phyloP scores from a whole-genome alignment of 192 early-diverging fungal species.

The Coemansia sp. region DNA sequence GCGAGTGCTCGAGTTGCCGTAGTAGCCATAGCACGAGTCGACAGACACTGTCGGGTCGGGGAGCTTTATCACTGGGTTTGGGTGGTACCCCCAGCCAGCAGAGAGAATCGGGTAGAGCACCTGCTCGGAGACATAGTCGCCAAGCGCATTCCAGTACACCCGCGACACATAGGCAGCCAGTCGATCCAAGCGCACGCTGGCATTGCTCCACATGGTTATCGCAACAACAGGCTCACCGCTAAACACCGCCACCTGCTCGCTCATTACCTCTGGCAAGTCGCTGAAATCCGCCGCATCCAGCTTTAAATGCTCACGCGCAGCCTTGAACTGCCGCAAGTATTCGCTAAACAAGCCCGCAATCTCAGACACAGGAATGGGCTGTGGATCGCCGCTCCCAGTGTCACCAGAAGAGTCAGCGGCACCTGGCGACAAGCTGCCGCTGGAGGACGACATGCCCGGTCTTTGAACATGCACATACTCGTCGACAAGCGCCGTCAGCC shows the following conservation, averaged over 20 bases:
- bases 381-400: background rate
- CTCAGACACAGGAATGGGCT: slow-evolving; percentile 22
- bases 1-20: slow-evolving; percentile 5
- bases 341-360: slow-evolving; percentile 36
- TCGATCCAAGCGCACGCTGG: slow-evolving; percentile 39
- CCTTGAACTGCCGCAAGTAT: slow-evolving; percentile 47
- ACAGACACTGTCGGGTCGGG: slow-evolving; percentile 38
- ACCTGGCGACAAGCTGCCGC: background rate
- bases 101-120: slow-evolving; percentile 45
- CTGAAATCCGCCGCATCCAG: slow-evolving; percentile 20
- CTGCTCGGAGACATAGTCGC: slow-evolving; percentile 51
- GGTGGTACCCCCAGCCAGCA: slow-evolving; percentile 29
- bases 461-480: background rate
- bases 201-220: slow-evolving; percentile 43
- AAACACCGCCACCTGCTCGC: slow-evolving; percentile 41
- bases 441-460: background rate
- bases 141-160: slow-evolving; percentile 50
- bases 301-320: slow-evolving; percentile 30
- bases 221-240: slow-evolving; percentile 39
- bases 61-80: slow-evolving; percentile 19
- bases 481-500: background rate
- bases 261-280: slow-evolving; percentile 25
- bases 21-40: slow-evolving; percentile 13
- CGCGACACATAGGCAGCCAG: slow-evolving; percentile 39
- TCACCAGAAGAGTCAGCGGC: background rate